Percentiles rank a stretch among this genome's conserved stretches.
Evolutionary conservation across 768 basidiomycete genomes (phyloP).

Genomic region (Leccinellum rugosiceps): DNA sequence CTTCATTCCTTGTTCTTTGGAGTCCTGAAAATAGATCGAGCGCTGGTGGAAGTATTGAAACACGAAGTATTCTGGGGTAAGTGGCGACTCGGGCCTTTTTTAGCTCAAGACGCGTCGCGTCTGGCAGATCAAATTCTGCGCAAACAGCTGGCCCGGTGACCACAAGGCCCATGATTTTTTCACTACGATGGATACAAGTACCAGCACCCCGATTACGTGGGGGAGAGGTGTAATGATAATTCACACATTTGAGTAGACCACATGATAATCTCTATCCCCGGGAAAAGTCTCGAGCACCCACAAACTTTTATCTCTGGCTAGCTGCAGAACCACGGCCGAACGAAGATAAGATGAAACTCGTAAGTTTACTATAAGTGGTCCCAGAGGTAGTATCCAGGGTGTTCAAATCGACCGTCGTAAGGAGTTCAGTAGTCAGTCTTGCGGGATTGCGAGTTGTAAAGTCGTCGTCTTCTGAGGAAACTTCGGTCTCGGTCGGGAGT

Average conservation of each 20-base stretch:
- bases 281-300: neutral
- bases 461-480: neutral
- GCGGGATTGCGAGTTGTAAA: neutral
- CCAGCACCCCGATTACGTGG: neutral
- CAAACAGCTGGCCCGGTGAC: neutral
- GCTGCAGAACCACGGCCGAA: neutral
- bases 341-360: neutral
- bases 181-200: neutral
- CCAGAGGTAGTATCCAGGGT: neutral
- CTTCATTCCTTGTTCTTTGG: slow-evolving; percentile 39
- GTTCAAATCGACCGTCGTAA: slow-evolving; percentile 12
- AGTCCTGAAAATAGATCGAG: neutral
- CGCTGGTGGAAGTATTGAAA: neutral
- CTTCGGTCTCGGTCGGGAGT: slow-evolving; percentile 1
- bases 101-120: slow-evolving; percentile 28
- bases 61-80: neutral
- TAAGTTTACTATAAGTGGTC: neutral
- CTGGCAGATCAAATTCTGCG: neutral
- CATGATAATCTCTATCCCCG: neutral
- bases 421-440: neutral
- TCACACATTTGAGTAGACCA: neutral
- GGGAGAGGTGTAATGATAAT: neutral
- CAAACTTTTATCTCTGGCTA: neutral
- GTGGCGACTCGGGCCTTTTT: neutral
- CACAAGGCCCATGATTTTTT: neutral